Conservation (phyloP, 345 rosid species). For the Anacardium occidentale region DNA sequence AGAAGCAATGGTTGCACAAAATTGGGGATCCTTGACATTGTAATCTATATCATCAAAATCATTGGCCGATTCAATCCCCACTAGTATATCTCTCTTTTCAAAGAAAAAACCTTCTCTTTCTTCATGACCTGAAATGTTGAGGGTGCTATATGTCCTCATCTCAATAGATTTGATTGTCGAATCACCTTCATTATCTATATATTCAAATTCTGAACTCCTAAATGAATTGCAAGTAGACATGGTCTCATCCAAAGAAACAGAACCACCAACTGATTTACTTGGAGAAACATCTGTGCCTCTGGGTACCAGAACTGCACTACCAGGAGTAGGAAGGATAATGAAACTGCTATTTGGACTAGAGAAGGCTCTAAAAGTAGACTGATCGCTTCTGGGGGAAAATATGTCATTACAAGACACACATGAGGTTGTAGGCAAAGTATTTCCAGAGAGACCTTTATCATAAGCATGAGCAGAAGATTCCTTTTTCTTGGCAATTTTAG, state of each 20-base stretch:
- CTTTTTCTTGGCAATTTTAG: slow-evolving; percentile 20
- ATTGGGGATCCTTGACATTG: slow-evolving; percentile 36
- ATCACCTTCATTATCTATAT: slow-evolving; percentile 24
- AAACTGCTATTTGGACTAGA: neutral
- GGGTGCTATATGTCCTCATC: slow-evolving; percentile 11
- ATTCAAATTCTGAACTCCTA: slow-evolving; percentile 28
- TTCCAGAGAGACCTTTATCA: neutral
- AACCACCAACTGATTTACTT: slow-evolving; percentile 19
- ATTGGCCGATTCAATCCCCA: slow-evolving; percentile 19
- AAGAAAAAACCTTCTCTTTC: slow-evolving; percentile 11
- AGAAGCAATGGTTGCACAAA: slow-evolving; percentile 34
- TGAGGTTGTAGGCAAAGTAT: slow-evolving; percentile 9
- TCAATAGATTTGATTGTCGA: slow-evolving; percentile 14
- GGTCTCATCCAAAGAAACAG: slow-evolving; percentile 28
- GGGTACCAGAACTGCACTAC: neutral
- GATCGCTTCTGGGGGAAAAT: neutral
- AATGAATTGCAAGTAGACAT: slow-evolving; percentile 31
- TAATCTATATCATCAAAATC: slow-evolving; percentile 24
- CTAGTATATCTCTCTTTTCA: slow-evolving; percentile 6
- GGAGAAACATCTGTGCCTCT: slow-evolving; percentile 13
- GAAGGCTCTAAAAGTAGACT: neutral
- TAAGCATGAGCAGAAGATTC: slow-evolving; percentile 5
- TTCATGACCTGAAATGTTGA: slow-evolving; percentile 8
- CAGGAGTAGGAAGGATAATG: neutral
- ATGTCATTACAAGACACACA: slow-evolving; percentile 9